Base-by-base conservation (phyloP, 75 land plant species). In the Cupressus sempervirens region DNA sequence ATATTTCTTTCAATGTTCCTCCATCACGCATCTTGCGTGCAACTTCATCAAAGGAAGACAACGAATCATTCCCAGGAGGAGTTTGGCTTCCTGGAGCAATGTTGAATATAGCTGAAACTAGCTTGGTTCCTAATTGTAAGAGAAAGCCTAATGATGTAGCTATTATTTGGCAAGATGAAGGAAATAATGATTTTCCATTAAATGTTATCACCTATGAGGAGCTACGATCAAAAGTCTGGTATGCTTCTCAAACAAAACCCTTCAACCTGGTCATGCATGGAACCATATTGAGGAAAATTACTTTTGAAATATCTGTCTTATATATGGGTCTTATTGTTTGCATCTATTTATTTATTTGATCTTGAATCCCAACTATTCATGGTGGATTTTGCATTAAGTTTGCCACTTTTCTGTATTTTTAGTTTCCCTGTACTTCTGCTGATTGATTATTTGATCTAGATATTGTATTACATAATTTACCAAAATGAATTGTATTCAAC, bases 51-150 rank as follows among this genome's bases (percentile, higher is more conserved):
- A 82, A 76, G 40, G 87, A 88, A 29, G 77, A 82, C 41, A 72
- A 84, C 26, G 62, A 87, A 75, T 85, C 90, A 77, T 87, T 87
- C 85, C 98, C 96, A 23, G 99, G 98, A 35, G 99, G 99, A 18
- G 86, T 91, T 85, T 97, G 99, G 99, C 89, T 97, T 70, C 92
- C 93, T 18, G 99, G 96, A 65, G 96, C 98, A 82, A 79, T 77
- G 85, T 15, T 95, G 84, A 97, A 97, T 88, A 86, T 94, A 72
- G 99, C 98, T 15, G 88, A 86, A 80, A 89, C 90, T 87, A 93
- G 99, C 87, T 86, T 97, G 83, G 86, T 72, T 79, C 41, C 86
- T 62, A 92, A 87, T 84, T n/a, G 35, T 76, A 85, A 88, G 46
- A 92, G 88, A 83, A 88, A 79, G 52, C 52, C 84, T 82, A 86